These are phyloP conservation scores for Kodamaea plutei DNA, from an alignment of 1,139 yeast genomes.

Conservation along the genomic window DNA sequence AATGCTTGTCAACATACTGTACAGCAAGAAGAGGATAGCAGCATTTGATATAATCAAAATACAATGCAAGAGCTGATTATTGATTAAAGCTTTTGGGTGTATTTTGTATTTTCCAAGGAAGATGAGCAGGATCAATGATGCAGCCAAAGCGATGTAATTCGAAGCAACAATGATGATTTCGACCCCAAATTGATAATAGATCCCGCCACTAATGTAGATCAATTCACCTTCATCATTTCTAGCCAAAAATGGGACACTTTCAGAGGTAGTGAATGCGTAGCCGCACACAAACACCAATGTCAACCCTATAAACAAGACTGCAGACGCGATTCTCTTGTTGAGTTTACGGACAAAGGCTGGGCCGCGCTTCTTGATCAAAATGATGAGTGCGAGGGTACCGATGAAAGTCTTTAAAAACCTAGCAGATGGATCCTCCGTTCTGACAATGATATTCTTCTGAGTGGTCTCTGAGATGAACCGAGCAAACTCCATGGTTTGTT, in stretches of 20 bases:
- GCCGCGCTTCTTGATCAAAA: conserved; percentile 48
- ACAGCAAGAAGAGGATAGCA: conserved; percentile 24
- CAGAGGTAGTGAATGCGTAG: conserved; percentile 56
- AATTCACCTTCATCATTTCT: conserved; percentile 42
- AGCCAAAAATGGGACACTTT: conserved; percentile 61
- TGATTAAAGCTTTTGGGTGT: conserved; percentile 16
- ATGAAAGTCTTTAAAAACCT: conserved; percentile 46
- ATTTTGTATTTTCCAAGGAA: conserved; percentile 32
- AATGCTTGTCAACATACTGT: conserved; percentile 38
- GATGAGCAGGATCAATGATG: conserved; percentile 35
- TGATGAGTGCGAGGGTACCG: conserved; percentile 41
- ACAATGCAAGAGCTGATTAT: conserved; percentile 15
- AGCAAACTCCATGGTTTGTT: conserved; percentile 48
- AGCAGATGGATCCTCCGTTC: conserved; percentile 35
- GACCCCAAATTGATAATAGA: conserved; percentile 63
- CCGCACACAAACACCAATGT: conserved; percentile 54
- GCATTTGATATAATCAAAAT: conserved; percentile 18
- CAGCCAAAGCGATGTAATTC: conserved; percentile 44
- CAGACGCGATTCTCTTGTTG: conserved; percentile 30
- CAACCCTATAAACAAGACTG: conserved; percentile 34
- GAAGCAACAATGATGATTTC: conserved; percentile 53
- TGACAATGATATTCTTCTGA: conserved; percentile 38
- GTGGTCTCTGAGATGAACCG: conserved; percentile 46
- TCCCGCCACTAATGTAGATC: conserved; percentile 59
- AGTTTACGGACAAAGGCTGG: conserved; percentile 31